Conservation (phyloP, 2,329 filamentous ascomycete species). For the Sporothrix mexicana region DNA sequence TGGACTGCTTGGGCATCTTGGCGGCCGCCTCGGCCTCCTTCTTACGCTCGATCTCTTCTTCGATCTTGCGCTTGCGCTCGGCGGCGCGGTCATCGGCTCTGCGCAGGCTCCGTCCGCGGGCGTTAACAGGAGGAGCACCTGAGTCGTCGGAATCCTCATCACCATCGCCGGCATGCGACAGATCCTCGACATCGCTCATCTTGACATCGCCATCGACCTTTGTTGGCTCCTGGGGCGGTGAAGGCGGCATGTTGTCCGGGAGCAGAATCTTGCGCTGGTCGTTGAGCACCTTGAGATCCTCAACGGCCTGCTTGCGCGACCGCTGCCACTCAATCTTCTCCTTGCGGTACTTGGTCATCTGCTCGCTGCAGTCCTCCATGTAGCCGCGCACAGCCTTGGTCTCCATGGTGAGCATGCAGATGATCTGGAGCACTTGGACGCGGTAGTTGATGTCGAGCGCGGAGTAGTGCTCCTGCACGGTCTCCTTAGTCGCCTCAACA, state of each 20-base stretch:
- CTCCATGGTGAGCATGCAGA: conserved; percentile 83
- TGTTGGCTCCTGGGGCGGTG: conserved; percentile 58
- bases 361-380: conserved; percentile 88
- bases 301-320: conserved; percentile 69
- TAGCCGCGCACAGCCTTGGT: conserved; percentile 87
- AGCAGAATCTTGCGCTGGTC: conserved; percentile 75
- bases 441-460: conserved; percentile 82
- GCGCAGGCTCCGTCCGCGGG: conserved; percentile 62
- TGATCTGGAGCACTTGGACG: conserved; percentile 78
- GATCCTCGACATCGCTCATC: conserved; percentile 68
- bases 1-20: conserved; percentile 78
- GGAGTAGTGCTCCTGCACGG: conserved; percentile 73
- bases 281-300: conserved; percentile 73
- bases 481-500: conserved; percentile 75
- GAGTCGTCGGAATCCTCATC: conserved; percentile 71
- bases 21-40: conserved; percentile 67
- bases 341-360: conserved; percentile 94
- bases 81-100: conserved; percentile 71
- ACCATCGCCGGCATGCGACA: conserved; percentile 54
- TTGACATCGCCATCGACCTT: conserved; percentile 64
- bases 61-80: conserved; percentile 78
- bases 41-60: conserved; percentile 70
- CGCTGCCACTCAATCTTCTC: conserved; percentile 94
- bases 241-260: conserved; percentile 73
- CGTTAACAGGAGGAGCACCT: conserved; percentile 60